phyloP scores from a whole-genome alignment of 441 rosid species.

The Biscutella auriculata region DNA sequence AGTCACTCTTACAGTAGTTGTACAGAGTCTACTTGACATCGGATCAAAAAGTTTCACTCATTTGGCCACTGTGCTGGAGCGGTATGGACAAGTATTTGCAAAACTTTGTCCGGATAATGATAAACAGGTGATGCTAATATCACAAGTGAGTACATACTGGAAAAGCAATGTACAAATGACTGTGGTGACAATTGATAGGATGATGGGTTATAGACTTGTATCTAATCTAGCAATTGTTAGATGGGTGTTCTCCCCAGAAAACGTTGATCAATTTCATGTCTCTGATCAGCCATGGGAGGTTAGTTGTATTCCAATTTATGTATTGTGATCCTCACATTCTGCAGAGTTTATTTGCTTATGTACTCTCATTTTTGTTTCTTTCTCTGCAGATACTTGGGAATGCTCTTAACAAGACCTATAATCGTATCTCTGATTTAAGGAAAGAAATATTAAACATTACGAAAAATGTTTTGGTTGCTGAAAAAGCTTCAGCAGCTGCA shows the following conservation, averaged over 20 bases:
- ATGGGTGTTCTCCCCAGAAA: constrained; percentile 87
- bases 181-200: constrained; percentile 84
- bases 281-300: constrained; percentile 98
- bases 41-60: constrained; percentile 99
- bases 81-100: constrained; percentile 83
- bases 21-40: constrained; percentile 78
- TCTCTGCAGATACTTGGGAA: constrained; percentile 69
- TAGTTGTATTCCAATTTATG: constrained; percentile 7
- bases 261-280: constrained; percentile 69
- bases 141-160: constrained; percentile 87
- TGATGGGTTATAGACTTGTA: constrained; percentile 97
- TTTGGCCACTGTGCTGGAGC: constrained; percentile 84
- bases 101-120: constrained; percentile 71
- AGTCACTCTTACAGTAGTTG: constrained; percentile 53
- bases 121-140: constrained; percentile 64
- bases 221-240: constrained; percentile 89
- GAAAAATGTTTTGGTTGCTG: constrained; percentile 48
- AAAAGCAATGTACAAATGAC: constrained; percentile 79
- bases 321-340: not conserved
- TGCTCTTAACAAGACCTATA: constrained; percentile 83
- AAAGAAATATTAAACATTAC: constrained; percentile 71
- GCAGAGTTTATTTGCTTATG: not conserved
- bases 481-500: constrained; percentile 64
- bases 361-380: not conserved
- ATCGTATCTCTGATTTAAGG: constrained; percentile 83